phyloP scores from a whole-genome alignment of 768 basidiomycete species.

The Boletus fagicola region DNA sequence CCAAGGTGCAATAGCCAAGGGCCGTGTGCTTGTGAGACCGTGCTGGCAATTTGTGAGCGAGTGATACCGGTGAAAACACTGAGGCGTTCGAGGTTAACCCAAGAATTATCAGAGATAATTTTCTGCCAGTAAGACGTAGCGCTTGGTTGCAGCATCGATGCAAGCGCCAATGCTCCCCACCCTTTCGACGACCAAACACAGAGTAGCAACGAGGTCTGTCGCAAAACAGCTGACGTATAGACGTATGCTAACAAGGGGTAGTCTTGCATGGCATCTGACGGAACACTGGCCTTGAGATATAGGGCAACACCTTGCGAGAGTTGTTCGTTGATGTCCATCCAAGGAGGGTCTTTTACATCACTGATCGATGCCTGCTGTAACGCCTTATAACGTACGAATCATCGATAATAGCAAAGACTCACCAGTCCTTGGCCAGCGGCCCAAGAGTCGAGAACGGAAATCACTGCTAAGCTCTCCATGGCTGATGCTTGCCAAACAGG shows the following conservation, averaged over 20 bases:
- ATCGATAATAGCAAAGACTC: conserved; percentile 30
- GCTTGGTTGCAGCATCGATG: conserved; percentile 68
- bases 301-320: conserved; percentile 58
- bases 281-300: conserved; percentile 58
- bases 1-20: conserved; percentile 86
- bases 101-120: conserved; percentile 48
- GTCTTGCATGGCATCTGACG: conserved; percentile 51
- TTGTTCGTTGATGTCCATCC: conserved; percentile 74
- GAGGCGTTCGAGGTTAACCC: conserved; percentile 60
- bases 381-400: conserved; percentile 4
- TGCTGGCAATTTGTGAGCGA: conserved; percentile 61
- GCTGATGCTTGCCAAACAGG: conserved; percentile 86
- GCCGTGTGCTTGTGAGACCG: conserved; percentile 74
- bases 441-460: conserved; percentile 83
- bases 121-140: conserved; percentile 59
- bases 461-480: conserved; percentile 80
- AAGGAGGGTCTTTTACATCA: conserved; percentile 65
- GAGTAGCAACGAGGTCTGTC: conserved; percentile 73
- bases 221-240: conserved; percentile 62
- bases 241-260: conserved; percentile 65
- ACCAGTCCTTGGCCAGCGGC: conserved; percentile 69
- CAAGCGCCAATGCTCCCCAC: conserved; percentile 78
- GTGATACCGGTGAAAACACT: conserved; percentile 67
- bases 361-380: conserved; percentile 54
- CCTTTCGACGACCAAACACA: conserved; percentile 85